Base-by-base conservation (phyloP, 352 stramenopile genomes). In the Pythium scleroteichum region DNA sequence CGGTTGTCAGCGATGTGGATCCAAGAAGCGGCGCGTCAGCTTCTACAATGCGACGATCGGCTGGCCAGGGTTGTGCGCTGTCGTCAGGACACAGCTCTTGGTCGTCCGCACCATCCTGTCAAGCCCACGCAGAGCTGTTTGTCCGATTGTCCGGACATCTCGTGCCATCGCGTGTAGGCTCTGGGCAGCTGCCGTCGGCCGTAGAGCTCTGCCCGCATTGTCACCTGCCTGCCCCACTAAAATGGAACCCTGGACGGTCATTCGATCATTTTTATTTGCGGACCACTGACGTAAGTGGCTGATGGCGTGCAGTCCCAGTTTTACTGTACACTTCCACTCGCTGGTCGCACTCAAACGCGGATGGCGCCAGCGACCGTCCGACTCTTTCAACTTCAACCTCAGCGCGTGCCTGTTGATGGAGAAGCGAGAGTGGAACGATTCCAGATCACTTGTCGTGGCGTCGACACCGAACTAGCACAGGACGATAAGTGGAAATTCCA, bases 181-280 rank as follows among this genome's bases (percentile, higher is more conserved):
- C 29, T 35, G 29, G 29, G 29, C 29, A 35, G 29, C 29, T 35
- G 29, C 29, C 29, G 29, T 10, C 29, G n/a, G n/a, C n/a, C n/a
- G n/a, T n/a, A n/a, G n/a, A n/a, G n/a, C 29, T 35, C 29, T 5
- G 5, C 29, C 29, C 5, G 29, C 29, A 10, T 10, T 5, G 29
- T 10, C 29, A 35, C 29, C 29, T 5, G 29, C 10, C 38, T 44
- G 38, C 38, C 4, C 38, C 38, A 44, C 13, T 8, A 17, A 44
- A 20, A 20, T 44, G 38, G 13, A 20, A 44, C 38, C 17, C 13
- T n/a, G 38, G 38, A 44, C 29, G 29, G 29, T 44, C 38, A 44
- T 44, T 20, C 17, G 38, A 44, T 44, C 17, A 44, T 44, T 44
- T 44, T 44, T 44, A 44, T 44, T 20, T n/a, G 38, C 29, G 29